Evolutionary conservation across 2,329 filamentous ascomycete species (phyloP).

Genomic region (Aureobasidium sp.): DNA sequence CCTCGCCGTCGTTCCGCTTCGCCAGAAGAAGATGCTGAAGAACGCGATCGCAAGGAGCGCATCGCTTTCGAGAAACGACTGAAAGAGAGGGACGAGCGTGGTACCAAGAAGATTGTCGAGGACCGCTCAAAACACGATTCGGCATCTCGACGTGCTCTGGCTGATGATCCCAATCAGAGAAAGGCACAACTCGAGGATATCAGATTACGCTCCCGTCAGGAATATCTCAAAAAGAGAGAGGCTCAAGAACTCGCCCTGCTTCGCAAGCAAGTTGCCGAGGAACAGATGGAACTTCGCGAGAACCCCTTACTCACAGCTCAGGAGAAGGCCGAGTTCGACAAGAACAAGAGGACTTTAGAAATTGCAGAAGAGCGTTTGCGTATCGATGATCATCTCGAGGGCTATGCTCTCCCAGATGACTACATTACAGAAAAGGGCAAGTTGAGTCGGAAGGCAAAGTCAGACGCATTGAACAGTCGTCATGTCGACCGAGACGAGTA

Average conservation of each 20-base stretch:
- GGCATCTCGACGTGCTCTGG: slow-evolving; percentile 55
- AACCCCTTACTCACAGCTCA: slow-evolving; percentile 66
- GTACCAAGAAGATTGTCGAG: slow-evolving; percentile 60
- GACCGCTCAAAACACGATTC: slow-evolving; percentile 47
- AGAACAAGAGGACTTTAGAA: slow-evolving; percentile 64
- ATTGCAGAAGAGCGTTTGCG: slow-evolving; percentile 64
- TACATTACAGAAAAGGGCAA: slow-evolving; percentile 93
- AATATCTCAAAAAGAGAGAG: slow-evolving; percentile 91
- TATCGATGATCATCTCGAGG: slow-evolving; percentile 88
- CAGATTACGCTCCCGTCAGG: slow-evolving; percentile 75
- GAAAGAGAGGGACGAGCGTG: slow-evolving; percentile 62
- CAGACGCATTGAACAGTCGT: slow-evolving; percentile 81
- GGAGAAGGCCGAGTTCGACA: slow-evolving; percentile 82
- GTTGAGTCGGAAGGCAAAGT: slow-evolving; percentile 77
- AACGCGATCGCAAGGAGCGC: slow-evolving; percentile 65
- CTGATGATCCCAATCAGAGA: slow-evolving; percentile 61
- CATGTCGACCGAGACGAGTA: slow-evolving; percentile 83
- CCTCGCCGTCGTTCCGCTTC: slow-evolving; percentile 22
- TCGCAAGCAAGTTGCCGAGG: slow-evolving; percentile 82
- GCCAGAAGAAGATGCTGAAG: slow-evolving; percentile 30
- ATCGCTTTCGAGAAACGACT: slow-evolving; percentile 75
- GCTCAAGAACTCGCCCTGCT: slow-evolving; percentile 78
- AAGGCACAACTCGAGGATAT: slow-evolving; percentile 71
- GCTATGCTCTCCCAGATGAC: slow-evolving; percentile 88
- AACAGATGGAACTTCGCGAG: slow-evolving; percentile 67